phyloP scores from a whole-genome alignment of 495 filamentous ascomycete species.

The Symbiotaphrina buchneri region DNA sequence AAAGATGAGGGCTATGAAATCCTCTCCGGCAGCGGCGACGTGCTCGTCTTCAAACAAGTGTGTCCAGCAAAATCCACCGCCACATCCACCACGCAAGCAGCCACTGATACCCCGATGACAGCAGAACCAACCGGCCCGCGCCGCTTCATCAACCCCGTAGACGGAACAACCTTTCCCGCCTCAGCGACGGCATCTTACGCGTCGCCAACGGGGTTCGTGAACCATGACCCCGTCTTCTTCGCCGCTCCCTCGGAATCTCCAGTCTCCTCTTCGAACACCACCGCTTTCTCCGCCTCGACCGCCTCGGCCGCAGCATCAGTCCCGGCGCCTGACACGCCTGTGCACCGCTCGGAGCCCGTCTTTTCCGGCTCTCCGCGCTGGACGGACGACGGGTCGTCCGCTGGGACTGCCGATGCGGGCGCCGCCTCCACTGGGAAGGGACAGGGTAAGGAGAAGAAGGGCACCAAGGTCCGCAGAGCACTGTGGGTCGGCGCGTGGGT shows the following conservation, averaged over 20 bases:
- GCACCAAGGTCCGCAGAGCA: slow-evolving; percentile 22
- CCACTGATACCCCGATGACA: background rate
- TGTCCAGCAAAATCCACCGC: slow-evolving; percentile 4
- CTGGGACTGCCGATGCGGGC: slow-evolving; percentile 2
- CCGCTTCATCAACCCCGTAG: slow-evolving; percentile 26
- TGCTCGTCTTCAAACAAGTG: slow-evolving; percentile 50
- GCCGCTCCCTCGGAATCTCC: too few species aligned
- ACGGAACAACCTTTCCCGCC: slow-evolving; percentile 22
- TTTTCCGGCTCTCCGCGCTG: slow-evolving; percentile 22
- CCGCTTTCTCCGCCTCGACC: slow-evolving; percentile 5
- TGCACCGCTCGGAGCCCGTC: slow-evolving; percentile 31
- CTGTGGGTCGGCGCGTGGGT: slow-evolving; percentile 32
- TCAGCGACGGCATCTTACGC: slow-evolving; percentile 25
- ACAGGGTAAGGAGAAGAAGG: slow-evolving; percentile 12
- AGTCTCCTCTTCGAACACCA: slow-evolving; percentile 10
- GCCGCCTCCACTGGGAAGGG: slow-evolving; percentile 9
- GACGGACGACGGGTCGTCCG: slow-evolving; percentile 9
- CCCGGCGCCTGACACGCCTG: slow-evolving; percentile 14
- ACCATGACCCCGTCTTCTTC: slow-evolving; percentile 19
- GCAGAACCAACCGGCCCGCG: background rate
- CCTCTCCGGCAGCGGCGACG: slow-evolving; percentile 40
- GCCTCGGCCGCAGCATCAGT: slow-evolving; percentile 2
- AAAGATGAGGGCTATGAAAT: slow-evolving; percentile 51
- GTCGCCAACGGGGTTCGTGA: slow-evolving; percentile 32
- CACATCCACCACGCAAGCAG: slow-evolving; percentile 5